Conservation (phyloP, 768 basidiomycete genomes). For the Suillus subalutaceus region DNA sequence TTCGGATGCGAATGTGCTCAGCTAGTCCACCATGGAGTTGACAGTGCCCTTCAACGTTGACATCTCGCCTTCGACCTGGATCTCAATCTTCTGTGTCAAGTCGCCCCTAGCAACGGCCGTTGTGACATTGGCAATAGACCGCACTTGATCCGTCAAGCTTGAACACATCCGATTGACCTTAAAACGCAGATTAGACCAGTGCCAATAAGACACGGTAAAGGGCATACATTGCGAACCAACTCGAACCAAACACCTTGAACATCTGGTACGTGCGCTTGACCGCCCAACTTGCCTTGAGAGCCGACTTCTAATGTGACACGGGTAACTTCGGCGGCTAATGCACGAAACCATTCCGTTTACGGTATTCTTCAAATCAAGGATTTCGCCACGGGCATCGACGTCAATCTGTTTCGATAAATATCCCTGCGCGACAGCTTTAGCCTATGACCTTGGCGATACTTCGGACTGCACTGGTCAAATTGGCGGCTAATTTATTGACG, state of each 20-base stretch:
- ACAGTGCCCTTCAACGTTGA: constrained; percentile 80
- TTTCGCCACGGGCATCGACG: constrained; percentile 90
- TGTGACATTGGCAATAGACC: constrained; percentile 82
- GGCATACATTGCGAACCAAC: constrained; percentile 70
- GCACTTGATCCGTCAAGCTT: constrained; percentile 78
- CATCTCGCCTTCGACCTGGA: constrained; percentile 89
- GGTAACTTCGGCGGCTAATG: constrained; percentile 81
- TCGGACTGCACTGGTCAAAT: constrained; percentile 65
- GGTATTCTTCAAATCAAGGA: constrained; percentile 74
- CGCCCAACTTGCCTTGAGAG: constrained; percentile 86
- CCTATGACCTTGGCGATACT: constrained; percentile 64
- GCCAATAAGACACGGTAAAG: background rate
- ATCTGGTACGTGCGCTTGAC: constrained; percentile 85
- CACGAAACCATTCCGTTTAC: constrained; percentile 62
- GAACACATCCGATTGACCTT: constrained; percentile 83
- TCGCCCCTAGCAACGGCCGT: constrained; percentile 92
- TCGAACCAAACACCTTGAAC: constrained; percentile 93
- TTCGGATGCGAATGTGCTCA: constrained; percentile 85
- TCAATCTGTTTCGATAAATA: constrained; percentile 91
- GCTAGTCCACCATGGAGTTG: constrained; percentile 93
- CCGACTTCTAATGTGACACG: constrained; percentile 86
- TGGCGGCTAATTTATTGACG: constrained; percentile 80
- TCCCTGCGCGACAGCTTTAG: constrained; percentile 81
- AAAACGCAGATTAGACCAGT: constrained; percentile 9
- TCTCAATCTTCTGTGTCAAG: constrained; percentile 90